Conservation (phyloP, 805 yeast genomes). For the Suhomyces pyralidae region DNA sequence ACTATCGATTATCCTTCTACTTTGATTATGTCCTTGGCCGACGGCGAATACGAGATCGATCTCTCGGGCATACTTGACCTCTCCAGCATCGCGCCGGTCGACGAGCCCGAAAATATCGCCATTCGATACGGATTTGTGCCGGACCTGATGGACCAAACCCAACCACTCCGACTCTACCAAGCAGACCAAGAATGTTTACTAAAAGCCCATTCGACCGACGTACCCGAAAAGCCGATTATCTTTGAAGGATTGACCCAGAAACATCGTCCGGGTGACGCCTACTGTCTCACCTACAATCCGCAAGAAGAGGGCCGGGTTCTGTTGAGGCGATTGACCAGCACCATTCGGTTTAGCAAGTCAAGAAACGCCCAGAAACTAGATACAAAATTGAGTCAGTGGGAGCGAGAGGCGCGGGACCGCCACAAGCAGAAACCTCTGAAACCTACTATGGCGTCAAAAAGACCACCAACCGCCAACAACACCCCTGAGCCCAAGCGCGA, state of each 20-base stretch:
- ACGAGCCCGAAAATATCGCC: slow-evolving; percentile 20
- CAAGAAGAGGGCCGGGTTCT: slow-evolving; percentile 13
- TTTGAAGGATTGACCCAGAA: slow-evolving; percentile 40
- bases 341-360: slow-evolving; percentile 37
- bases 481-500: slow-evolving; percentile 11
- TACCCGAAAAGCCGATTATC: slow-evolving; percentile 22
- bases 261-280: slow-evolving; percentile 24
- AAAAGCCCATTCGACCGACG: slow-evolving; percentile 26
- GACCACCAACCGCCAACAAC: slow-evolving; percentile 12
- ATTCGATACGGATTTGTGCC: slow-evolving; percentile 42
- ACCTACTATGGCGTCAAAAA: not conserved
- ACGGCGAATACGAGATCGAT: slow-evolving; percentile 45
- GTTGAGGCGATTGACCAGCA: slow-evolving; percentile 26
- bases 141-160: slow-evolving; percentile 37
- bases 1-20: too few species aligned
- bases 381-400: slow-evolving; percentile 22
- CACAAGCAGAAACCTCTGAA: not conserved
- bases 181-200: slow-evolving; percentile 31
- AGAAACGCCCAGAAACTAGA: slow-evolving; percentile 32
- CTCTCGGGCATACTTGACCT: slow-evolving; percentile 20
- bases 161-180: slow-evolving; percentile 33
- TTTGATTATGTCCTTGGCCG: slow-evolving; percentile 28
- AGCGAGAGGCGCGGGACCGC: slow-evolving; percentile 8
- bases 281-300: slow-evolving; percentile 25
- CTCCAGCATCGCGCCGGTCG: slow-evolving; percentile 8